Evolutionary conservation across 23 red algal species (phyloP), one percentile per base, ranked within the genome.

Genomic region (Gracilaria caudata): DNA sequence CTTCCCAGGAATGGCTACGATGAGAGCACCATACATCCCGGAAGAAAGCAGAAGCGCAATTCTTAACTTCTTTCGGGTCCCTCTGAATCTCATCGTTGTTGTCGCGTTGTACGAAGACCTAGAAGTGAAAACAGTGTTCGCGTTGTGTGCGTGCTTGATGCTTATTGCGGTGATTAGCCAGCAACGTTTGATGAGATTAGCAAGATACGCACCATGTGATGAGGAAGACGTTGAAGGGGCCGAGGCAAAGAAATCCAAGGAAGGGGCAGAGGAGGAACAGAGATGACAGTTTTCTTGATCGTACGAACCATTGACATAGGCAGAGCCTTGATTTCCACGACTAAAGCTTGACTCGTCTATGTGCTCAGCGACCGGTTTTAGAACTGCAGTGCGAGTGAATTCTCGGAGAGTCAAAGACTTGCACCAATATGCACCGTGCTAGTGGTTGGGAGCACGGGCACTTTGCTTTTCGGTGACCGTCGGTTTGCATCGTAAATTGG

Each of bases 51-150:
- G 95, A 55, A 80, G 85, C 26, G 92, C 95, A 28, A 33, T 97
- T 44, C 83, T 97, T 56, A 97, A 73, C 41, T 93, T 93, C 38
- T 93, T 90, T 76, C 79, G 95, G 21, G 34, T 97, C 41, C 95
- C 95, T 13, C 82, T 97, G 1, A 97, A 97, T 39, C n/a, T 93
- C 9, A 92, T 97, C 83, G 95, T 97, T 41, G 86, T 97, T 4
- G 28, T 93, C 14, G 83, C 88, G 2, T 70, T 97, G 51, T 73
- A 85, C 79, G 93, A 86, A 71, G 93, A 95, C 47, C 56, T 90
- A 2, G 57, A 59, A 20, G 60, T 95, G 4, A 61, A 51, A 49
- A 89, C 46, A 28, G 87, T 90, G 9, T 86, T 95, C 60, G 77
- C 63, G 34, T 44, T 95, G 12, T 95, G 93, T 64, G 84, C 84